Evolutionary conservation across 1,284 basidiomycete genomes (phyloP).

Genomic region (Ganoderma lucidum): DNA sequence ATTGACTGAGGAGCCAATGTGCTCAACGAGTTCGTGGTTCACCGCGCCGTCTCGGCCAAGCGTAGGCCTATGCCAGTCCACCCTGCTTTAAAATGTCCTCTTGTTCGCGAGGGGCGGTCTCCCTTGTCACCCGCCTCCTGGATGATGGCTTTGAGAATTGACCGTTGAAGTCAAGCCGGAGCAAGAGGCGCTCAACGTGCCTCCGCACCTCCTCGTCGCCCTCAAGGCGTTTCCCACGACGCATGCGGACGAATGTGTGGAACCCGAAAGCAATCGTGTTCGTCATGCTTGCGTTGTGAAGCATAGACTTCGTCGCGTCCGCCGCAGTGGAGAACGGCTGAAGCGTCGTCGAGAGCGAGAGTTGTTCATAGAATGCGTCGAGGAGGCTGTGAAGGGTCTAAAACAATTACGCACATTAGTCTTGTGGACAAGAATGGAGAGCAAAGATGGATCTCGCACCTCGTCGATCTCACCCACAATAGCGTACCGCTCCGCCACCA

Average conservation of each 20-base stretch:
- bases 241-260: conserved; percentile 56
- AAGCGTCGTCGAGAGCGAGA: conserved; percentile 76
- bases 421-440: conserved; percentile 12
- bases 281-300: conserved; percentile 66
- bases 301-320: conserved; percentile 71
- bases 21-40: not conserved
- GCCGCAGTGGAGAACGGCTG: conserved; percentile 63
- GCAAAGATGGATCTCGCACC: conserved; percentile 49
- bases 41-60: not conserved
- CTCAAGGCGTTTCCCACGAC: conserved; percentile 58
- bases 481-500: conserved; percentile 74
- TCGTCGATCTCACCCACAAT: conserved; percentile 79
- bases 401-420: conserved; percentile 11
- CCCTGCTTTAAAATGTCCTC: conserved; percentile 57
- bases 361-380: conserved; percentile 79
- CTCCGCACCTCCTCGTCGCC: conserved; percentile 71
- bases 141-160: conserved; percentile 67
- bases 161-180: conserved; percentile 88
- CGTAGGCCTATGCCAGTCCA: conserved; percentile 36
- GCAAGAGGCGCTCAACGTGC: conserved; percentile 83
- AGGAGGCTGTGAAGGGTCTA: conserved; percentile 71
- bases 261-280: conserved; percentile 58
- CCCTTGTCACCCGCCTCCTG: conserved; percentile 35
- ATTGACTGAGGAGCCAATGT: not conserved
- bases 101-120: conserved; percentile 32